Conservation (phyloP, 768 basidiomycete species). For the Hypholoma fasciculare region DNA sequence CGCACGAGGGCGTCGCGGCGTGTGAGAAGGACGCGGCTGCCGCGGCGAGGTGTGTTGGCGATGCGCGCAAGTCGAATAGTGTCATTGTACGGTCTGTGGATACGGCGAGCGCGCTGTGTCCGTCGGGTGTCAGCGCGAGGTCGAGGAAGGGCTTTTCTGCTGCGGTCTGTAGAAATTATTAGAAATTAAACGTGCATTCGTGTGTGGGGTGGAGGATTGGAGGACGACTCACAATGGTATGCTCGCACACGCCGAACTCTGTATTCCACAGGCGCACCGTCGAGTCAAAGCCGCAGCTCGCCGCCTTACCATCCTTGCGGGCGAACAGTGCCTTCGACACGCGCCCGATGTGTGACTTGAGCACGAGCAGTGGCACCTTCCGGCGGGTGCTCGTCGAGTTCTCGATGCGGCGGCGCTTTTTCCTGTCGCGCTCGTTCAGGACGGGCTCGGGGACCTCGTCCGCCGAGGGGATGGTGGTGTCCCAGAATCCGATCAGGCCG, state of each 20-base stretch:
- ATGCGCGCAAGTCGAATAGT: constrained; percentile 64
- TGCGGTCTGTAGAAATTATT: constrained; percentile 45
- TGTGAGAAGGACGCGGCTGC: constrained; percentile 52
- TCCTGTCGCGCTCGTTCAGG: constrained; percentile 37
- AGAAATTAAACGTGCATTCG: background rate
- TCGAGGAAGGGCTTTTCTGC: constrained; percentile 78
- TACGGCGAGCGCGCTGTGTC: constrained; percentile 51
- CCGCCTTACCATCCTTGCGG: constrained; percentile 38
- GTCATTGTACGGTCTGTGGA: constrained; percentile 77
- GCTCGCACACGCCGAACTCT: constrained; percentile 68
- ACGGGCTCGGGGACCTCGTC: constrained; percentile 63
- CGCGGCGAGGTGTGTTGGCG: constrained; percentile 23
- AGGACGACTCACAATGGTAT: constrained; percentile 60
- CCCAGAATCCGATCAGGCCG: constrained; percentile 80
- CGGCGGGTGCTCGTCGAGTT: constrained; percentile 42
- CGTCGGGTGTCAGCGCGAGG: constrained; percentile 47
- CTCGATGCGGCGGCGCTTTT: constrained; percentile 65
- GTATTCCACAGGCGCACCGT: constrained; percentile 89
- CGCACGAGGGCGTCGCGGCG: constrained; percentile 66
- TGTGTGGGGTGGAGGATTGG: too few relatives aligned
- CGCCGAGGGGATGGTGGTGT: constrained; percentile 53
- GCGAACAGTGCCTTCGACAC: constrained; percentile 70
- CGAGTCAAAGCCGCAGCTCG: constrained; percentile 88
- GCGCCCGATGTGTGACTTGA: constrained; percentile 82
- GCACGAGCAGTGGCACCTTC: constrained; percentile 69